Evolutionary conservation across 2,329 filamentous ascomycete species (phyloP).

Genomic region (Alternaria alternata): DNA sequence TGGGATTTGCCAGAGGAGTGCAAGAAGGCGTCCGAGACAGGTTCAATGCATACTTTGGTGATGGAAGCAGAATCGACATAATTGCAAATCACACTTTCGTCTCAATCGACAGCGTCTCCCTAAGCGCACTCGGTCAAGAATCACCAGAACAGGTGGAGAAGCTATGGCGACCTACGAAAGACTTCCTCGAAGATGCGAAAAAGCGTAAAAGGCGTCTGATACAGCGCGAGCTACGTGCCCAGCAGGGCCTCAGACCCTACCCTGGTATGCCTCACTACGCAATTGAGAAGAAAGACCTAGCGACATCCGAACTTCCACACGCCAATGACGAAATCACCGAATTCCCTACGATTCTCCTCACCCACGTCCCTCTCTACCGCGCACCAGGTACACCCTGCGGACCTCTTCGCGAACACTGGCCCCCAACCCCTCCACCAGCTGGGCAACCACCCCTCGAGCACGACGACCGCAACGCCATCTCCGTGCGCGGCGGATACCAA

Average conservation of each 20-base stretch:
- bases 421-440: constrained; percentile 70
- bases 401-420: constrained; percentile 82
- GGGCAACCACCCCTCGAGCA: constrained; percentile 64
- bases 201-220: constrained; percentile 72
- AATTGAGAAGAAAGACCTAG: constrained; percentile 62
- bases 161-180: constrained; percentile 78
- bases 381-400: constrained; percentile 86
- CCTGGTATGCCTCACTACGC: constrained; percentile 66
- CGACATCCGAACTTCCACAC: constrained; percentile 41
- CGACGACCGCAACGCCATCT: constrained; percentile 80
- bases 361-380: constrained; percentile 90
- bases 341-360: constrained; percentile 87
- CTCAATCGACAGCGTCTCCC: constrained; percentile 85
- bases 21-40: constrained; percentile 81
- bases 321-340: constrained; percentile 61
- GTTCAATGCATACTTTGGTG: constrained; percentile 88
- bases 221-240: constrained; percentile 71
- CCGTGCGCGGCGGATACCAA: constrained; percentile 82
- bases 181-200: constrained; percentile 76
- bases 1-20: constrained; percentile 88
- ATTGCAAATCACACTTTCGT: constrained; percentile 96
- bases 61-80: constrained; percentile 88
- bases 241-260: constrained; percentile 67
- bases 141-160: constrained; percentile 60
- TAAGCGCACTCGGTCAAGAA: constrained; percentile 74